Base-by-base conservation (phyloP, 2,329 filamentous ascomycete genomes). In the Akanthomyces lecanii region DNA sequence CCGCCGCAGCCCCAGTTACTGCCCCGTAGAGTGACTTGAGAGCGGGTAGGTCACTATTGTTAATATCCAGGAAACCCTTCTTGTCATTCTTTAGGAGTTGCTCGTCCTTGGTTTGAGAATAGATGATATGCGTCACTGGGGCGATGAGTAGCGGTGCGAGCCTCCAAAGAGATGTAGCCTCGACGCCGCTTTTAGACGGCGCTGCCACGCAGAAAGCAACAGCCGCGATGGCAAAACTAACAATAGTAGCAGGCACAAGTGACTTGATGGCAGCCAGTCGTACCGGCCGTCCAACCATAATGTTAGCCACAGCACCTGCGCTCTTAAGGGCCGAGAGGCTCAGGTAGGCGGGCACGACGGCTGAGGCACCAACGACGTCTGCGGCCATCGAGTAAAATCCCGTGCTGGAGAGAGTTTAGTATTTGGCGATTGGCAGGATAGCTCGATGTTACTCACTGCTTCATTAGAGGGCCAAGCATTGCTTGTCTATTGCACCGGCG, bases 401-500 rank as follows among this genome's bases (percentile, higher is more conserved):
- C 6, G 55, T 58, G 44, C 55, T 58, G 25, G 8, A 21, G 0
- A 57, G 8, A 11, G 5, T 12, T 57, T 36, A 57, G 40, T 6
- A 21, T 53, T 14, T 28, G 1, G 8, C 2, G 4, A 30, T 14
- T 21, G 18, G 45, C 36, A 51, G 11, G 16, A 45, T 45, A 18
- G 16, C 16, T n/a, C 21, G n/a, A n/a, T n/a, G 16, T 45, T 45
- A 36, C 55, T 58, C 8, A 58, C 55, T 23, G 11, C 33, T 48
- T 58, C 55, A 50, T 50, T 4, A 58, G 45, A 5, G 42, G 44
- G 7, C 55, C 55, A 5, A 58, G 30, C 42, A 58, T 48, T 16
- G 55, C 55, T 23, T 58, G 55, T 33, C 55, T 28, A 28, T 58
- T 58, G n/a, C 55, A 48, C 14, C 55, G 55, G 10, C 55, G 55